phyloP scores from a whole-genome alignment of 495 filamentous ascomycete species.

The Penicillium waksmanii region DNA sequence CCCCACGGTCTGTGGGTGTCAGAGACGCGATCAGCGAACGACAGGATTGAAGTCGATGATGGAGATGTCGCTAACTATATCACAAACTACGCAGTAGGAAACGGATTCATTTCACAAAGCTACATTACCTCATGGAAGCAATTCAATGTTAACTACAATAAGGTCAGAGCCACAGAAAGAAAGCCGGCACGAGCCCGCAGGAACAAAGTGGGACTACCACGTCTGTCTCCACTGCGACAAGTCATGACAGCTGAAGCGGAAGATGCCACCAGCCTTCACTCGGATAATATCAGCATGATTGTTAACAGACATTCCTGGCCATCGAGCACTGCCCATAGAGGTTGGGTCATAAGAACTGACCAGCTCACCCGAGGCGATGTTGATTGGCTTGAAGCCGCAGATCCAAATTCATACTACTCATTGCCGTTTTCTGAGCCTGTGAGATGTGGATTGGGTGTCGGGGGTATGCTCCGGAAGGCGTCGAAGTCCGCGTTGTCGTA shows the following conservation, averaged over 20 bases:
- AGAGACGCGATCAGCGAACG: slow-evolving; percentile 5
- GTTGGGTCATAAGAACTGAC: background rate
- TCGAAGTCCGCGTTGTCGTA: background rate
- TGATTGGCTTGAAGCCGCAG: background rate
- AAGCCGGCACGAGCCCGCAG: too few relatives aligned
- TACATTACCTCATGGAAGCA: slow-evolving; percentile 2
- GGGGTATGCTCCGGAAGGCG: background rate
- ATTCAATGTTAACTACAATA: background rate
- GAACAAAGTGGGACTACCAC: background rate
- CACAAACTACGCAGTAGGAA: slow-evolving; percentile 13
- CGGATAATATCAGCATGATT: background rate
- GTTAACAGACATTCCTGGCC: background rate
- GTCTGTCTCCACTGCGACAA: background rate
- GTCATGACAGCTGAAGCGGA: background rate
- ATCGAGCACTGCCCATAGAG: too few relatives aligned
- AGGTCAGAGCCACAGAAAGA: background rate
- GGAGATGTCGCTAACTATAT: slow-evolving; percentile 8
- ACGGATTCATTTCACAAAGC: slow-evolving; percentile 21
- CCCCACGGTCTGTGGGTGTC: slow-evolving; percentile 31
- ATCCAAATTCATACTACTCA: slow-evolving; percentile 2
- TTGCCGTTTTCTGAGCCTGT: background rate
- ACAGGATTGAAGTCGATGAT: slow-evolving; percentile 7
- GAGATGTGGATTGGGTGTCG: background rate
- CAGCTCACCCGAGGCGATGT: background rate
- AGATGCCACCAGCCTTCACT: background rate